phyloP scores from a whole-genome alignment of 2,329 filamentous ascomycete species.

The Penicillium concentricum region DNA sequence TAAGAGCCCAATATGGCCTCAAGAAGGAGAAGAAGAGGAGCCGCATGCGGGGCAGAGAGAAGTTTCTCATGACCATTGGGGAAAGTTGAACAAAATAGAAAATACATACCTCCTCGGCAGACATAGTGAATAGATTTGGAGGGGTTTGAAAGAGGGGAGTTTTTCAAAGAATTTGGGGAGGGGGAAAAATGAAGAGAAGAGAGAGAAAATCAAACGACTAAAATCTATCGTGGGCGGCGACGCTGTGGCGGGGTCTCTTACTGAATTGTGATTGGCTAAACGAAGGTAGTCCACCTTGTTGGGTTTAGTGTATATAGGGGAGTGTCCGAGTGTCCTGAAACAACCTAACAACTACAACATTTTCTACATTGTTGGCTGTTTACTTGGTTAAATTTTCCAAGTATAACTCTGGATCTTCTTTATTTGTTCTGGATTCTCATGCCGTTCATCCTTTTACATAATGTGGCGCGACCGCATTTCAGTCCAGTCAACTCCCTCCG shows the following conservation, averaged over 20 bases:
- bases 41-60: conserved; percentile 32
- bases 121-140: conserved; percentile 54
- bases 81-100: background rate
- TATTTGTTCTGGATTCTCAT: background rate
- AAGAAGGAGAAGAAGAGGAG: conserved; percentile 21
- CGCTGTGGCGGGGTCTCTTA: conserved; percentile 7
- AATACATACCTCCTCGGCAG: conserved; percentile 62
- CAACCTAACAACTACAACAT: background rate
- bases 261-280: conserved; percentile 15
- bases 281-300: conserved; percentile 19
- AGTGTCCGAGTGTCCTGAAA: conserved; percentile 11
- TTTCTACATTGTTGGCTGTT: background rate
- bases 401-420: background rate
- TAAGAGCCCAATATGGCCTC: conserved; percentile 7
- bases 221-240: conserved; percentile 10
- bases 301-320: conserved; percentile 26
- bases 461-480: conserved; percentile 94
- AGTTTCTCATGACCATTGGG: conserved; percentile 16
- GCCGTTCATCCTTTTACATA: conserved; percentile 12
- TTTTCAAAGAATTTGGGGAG: conserved; percentile 25
- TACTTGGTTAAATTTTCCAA: conserved; percentile 1
- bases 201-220: conserved; percentile 22
- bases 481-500: conserved; percentile 64
- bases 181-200: conserved; percentile 28
- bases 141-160: conserved; percentile 18